Evolutionary conservation across 2,329 filamentous ascomycete species (phyloP), one percentile per base, ranked within the genome.

Genomic region (Calonectria multiphialidica): DNA sequence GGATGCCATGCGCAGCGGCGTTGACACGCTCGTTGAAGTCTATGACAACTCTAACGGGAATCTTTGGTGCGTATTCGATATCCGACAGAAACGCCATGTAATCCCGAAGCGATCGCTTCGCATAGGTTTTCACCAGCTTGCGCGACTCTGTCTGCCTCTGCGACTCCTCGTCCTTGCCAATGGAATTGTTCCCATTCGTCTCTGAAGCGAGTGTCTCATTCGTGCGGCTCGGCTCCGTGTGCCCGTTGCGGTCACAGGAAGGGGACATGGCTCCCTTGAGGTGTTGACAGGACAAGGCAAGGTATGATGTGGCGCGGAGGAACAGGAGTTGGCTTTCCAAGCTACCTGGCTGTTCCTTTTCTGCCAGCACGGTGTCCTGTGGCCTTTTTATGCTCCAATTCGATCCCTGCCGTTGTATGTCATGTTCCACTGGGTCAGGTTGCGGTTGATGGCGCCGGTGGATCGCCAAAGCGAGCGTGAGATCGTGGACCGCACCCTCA

Each of bases 61-160:
- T 82, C 61, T 93, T 90, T 0, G 94, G 93, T 0, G 94, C 94
- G 83, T 97, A 97, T 78, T 97, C 93, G 74, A 97, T 92, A 71
- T 92, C 87, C 1, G 91, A 90, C 45, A 97, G 85, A 80, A 94
- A 97, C 25, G 89, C 86, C 77, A 92, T 86, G 80, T 94, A 95
- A 83, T 97, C 94, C 71, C 92, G 89, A 25, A 97, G 84, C 1
- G 94, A 94, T 68, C 92, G 90, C 82, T 94, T 96, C 4, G 94
- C 94, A 82, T 93, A 92, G 1, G 88, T 88, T 77, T 94, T 94
- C 75, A 96, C 92, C 30, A 89, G 84, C 81, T 93, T 95, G 53
- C 93, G 89, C 9, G 75, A 69, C 15, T 83, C 82, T 18, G 65
- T 64, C 45, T 80, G 80, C 47, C 42, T 64, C 25, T 69, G 57